Evolutionary conservation across 805 yeast species (phyloP).

Genomic region (Blastobotrys parvus): DNA sequence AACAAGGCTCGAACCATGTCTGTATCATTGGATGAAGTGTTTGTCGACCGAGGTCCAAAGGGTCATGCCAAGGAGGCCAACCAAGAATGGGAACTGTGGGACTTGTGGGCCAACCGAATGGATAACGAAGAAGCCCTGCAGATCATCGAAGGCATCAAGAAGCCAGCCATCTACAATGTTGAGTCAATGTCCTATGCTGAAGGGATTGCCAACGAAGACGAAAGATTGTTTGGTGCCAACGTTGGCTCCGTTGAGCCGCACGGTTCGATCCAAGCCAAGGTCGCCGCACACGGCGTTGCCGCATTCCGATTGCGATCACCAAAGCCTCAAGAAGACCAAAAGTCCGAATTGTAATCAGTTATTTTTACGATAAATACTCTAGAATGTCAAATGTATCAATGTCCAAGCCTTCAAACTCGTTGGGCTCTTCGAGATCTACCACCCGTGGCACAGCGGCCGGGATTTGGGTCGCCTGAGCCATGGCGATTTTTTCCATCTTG

Average conservation of each 20-base stretch:
- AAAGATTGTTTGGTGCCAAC: constrained; percentile 11
- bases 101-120: constrained; percentile 13
- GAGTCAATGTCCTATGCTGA: constrained; percentile 12
- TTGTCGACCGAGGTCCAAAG: constrained; percentile 9
- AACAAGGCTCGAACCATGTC: constrained; percentile 2
- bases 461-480: too few relatives aligned
- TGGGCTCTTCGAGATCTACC: too few relatives aligned
- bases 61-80: constrained; percentile 9
- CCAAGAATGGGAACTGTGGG: constrained; percentile 12
- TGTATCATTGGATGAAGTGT: constrained; percentile 12
- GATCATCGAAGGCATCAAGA: constrained; percentile 5
- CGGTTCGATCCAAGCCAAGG: constrained; percentile 8
- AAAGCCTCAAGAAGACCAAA: too few relatives aligned
- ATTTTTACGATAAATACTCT: too few relatives aligned
- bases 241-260: constrained; percentile 8
- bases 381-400: too few relatives aligned
- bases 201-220: constrained; percentile 10
- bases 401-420: too few relatives aligned
- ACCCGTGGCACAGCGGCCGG: too few relatives aligned
- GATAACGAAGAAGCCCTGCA: constrained; percentile 4
- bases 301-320: constrained; percentile 8
- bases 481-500: too few relatives aligned
- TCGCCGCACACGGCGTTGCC: constrained; percentile 14
- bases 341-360: too few relatives aligned
- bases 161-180: constrained; percentile 8